Base-by-base conservation (phyloP, 2,329 filamentous ascomycete genomes). In the Exophiala aquamarina region DNA sequence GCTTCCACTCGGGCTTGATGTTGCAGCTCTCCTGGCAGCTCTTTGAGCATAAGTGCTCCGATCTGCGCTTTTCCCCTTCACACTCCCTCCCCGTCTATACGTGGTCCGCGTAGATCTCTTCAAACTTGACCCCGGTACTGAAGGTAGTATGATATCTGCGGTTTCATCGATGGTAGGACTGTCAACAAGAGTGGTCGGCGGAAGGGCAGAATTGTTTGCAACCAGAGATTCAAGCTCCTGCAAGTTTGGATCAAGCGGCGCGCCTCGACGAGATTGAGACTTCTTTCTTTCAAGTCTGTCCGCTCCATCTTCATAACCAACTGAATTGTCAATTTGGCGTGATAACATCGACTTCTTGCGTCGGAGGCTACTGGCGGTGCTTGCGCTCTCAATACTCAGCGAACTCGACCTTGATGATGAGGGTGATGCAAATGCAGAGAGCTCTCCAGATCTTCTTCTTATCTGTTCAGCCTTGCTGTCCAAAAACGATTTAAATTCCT, bases 271-370 rank as follows among this genome's bases (percentile, higher is more conserved):
- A 42, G 74, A 73, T 59, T 77, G 65, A 20, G 88, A 93, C 51
- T 81, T 79, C 63, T 89, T 85, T 57, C 86, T 77, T 60, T 87
- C 86, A 48, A 95, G 70, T 52, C 83, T 78, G 50, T 95, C 91
- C 13, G 89, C 87, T 15, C 89, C 91, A 70, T 96, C 90, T 52
- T 86, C 77, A 64, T 93, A 94, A 31, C 82, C 83, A 7, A 77
- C 76, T 3, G 83, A 81, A 55, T 81, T 87, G 58, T 95, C 87
- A 49, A 98, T 87, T 65, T 97, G 91, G 48, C 86, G 81, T 4
- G 92, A 97, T 4, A 98, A 76, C 88, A 95, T 96, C 0, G 92
- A 97, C 69, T 93, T 95, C 69, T 95, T 95, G 60, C 93, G 81
- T 58, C 84, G 79, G 54, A 97, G 66, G 31, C 86, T 79, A 13